Percentiles rank a stretch among this genome's conserved stretches.
Evolutionary conservation across 805 yeast species (phyloP).

Genomic region (Yarrowia yakushimensis): DNA sequence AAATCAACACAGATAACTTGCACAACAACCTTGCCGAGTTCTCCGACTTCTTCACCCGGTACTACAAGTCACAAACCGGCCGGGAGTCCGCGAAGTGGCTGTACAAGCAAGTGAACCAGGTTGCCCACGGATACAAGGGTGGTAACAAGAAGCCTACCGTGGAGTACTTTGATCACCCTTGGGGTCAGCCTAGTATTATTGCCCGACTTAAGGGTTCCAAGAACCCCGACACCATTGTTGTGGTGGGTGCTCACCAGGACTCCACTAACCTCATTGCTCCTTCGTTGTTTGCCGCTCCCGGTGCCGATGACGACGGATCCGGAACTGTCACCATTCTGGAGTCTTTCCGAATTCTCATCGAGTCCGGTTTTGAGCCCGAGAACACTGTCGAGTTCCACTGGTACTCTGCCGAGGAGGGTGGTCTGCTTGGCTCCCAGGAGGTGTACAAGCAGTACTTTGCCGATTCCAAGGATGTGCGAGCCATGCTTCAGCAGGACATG

Average conservation of each 20-base stretch:
- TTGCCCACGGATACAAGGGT: conserved; percentile 37
- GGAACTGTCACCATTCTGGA: conserved; percentile 80
- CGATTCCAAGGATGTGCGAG: conserved; percentile 54
- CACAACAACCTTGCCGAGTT: conserved; percentile 55
- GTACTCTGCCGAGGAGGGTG: conserved; percentile 94
- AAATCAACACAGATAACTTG: conserved; percentile 49
- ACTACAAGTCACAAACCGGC: conserved; percentile 71
- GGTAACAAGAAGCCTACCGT: conserved; percentile 44
- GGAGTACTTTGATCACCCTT: conserved; percentile 56
- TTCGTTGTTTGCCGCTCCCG: conserved; percentile 68
- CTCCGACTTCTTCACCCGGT: conserved; percentile 70
- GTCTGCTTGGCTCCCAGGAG: conserved; percentile 79
- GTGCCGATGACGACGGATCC: conserved; percentile 93
- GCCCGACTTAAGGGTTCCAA: conserved; percentile 49
- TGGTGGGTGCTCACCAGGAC: conserved; percentile 89
- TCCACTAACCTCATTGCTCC: conserved; percentile 75
- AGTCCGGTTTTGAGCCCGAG: conserved; percentile 48
- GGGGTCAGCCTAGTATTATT: conserved; percentile 77
- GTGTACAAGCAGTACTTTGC: conserved; percentile 56
- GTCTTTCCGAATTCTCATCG: conserved; percentile 60
- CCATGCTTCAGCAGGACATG: conserved; percentile 95
- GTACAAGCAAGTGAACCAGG: conserved; percentile 43
- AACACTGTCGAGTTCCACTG: conserved; percentile 90
- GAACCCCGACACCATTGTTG: conserved; percentile 49
- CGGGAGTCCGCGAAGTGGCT: conserved; percentile 70